These are phyloP conservation scores for Mollisia scopiformis DNA, from an alignment of 2,329 filamentous ascomycete species.

Conservation along the genomic window DNA sequence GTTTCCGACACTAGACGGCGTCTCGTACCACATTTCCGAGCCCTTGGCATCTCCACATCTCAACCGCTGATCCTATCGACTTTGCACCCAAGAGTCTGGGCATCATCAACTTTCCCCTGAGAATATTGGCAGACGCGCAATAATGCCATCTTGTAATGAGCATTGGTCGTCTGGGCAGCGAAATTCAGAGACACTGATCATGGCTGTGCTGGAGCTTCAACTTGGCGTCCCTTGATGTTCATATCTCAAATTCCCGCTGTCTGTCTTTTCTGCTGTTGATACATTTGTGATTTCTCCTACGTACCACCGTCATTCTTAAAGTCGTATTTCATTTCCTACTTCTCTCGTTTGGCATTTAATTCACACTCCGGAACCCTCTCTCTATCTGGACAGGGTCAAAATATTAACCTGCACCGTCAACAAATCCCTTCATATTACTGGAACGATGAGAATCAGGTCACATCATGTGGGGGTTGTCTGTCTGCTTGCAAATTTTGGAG, in stretches of 20 bases:
- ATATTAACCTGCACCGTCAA: too few species aligned
- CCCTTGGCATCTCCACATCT: constrained; percentile 18
- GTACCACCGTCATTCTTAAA: constrained; percentile 3
- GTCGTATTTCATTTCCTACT: too few species aligned
- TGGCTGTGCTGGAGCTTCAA: constrained; percentile 20
- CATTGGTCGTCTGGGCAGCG: constrained; percentile 5
- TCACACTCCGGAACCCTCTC: not conserved
- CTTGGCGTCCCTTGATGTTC: constrained; percentile 7
- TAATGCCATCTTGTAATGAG: constrained; percentile 8
- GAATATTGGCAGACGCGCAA: constrained; percentile 18
- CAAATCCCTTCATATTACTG: not conserved
- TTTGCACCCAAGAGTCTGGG: constrained; percentile 16
- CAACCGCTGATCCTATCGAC: constrained; percentile 10
- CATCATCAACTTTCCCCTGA: constrained; percentile 11
- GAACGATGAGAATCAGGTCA: constrained; percentile 15
- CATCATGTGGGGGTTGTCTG: constrained; percentile 16
- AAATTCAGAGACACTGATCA: constrained; percentile 7
- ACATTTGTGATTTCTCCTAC: not conserved
- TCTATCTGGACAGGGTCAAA: not conserved
- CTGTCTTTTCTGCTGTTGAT: not conserved
- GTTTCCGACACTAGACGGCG: constrained; percentile 14
- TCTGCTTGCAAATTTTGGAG: constrained; percentile 24
- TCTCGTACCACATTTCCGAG: constrained; percentile 13
- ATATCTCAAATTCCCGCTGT: constrained; percentile 7
- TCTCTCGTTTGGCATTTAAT: not conserved